Evolutionary conservation across 139 green algal species (phyloP).

Genomic region (Edaphochlamys debaryana): DNA sequence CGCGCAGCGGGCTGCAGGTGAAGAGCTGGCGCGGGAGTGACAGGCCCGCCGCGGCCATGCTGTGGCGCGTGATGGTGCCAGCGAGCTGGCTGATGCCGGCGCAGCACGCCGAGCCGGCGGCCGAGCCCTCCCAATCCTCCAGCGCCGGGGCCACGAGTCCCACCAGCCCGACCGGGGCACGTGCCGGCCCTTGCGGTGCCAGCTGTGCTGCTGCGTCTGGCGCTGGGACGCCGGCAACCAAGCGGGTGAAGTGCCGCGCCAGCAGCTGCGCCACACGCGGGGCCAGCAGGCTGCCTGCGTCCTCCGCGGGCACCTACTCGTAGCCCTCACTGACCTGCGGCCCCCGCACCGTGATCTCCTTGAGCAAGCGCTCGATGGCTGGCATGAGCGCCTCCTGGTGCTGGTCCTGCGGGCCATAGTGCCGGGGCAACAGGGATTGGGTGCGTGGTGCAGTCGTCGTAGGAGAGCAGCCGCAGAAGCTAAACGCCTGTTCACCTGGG

Average conservation of each 20-base stretch:
- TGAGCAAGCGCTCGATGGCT: conserved; percentile 43
- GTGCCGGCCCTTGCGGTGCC: too few relatives aligned
- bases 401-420: conserved; percentile 31
- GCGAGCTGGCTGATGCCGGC: not conserved
- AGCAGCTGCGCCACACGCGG: conserved; percentile 27
- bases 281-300: conserved; percentile 13
- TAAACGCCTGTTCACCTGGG: too few relatives aligned
- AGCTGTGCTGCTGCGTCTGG: too few relatives aligned
- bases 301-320: conserved; percentile 30
- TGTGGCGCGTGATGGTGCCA: not conserved
- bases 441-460: too few relatives aligned
- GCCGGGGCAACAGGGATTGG: too few relatives aligned
- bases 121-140: too few relatives aligned
- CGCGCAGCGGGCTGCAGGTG: not conserved
- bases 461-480: too few relatives aligned
- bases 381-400: conserved; percentile 46
- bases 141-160: too few relatives aligned
- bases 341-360: conserved; percentile 11
- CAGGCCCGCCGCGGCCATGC: not conserved
- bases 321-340: too few relatives aligned
- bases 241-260: conserved; percentile 7
- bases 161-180: too few relatives aligned
- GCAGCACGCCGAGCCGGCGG: not conserved
- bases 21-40: not conserved
- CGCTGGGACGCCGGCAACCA: not conserved